Conservation (phyloP, 306 rosid species). For the Lathyrus sativus region DNA sequence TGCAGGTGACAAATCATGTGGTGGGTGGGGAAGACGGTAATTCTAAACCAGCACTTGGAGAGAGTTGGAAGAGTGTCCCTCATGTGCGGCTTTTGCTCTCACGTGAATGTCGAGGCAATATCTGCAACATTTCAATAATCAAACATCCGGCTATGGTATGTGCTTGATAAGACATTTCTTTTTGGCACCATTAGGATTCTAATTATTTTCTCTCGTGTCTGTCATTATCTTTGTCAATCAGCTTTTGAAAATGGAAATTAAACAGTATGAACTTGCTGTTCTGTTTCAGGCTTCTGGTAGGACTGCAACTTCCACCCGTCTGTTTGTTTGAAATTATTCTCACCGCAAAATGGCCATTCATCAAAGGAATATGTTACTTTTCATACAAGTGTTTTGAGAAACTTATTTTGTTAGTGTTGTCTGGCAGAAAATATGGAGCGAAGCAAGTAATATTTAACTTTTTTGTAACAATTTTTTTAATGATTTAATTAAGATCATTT, state of each 20-base stretch:
- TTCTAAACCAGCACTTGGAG: constrained; percentile 91
- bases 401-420: not conserved
- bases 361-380: not conserved
- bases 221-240: not conserved
- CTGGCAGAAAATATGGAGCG: not conserved
- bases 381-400: not conserved
- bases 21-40: constrained; percentile 83
- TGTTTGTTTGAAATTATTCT: constrained; percentile 20
- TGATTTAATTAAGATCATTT: not conserved
- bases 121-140: constrained; percentile 51
- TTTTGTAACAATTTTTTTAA: no score
- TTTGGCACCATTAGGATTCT: not conserved
- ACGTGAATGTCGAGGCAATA: constrained; percentile 53
- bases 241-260: not conserved
- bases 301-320: constrained; percentile 42
- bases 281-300: constrained; percentile 65
- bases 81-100: constrained; percentile 73
- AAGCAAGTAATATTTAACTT: not conserved
- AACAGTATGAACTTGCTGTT: constrained; percentile 21
- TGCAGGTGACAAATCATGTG: constrained; percentile 88
- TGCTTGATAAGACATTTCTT: constrained; percentile 12
- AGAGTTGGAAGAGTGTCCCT: constrained; percentile 91
- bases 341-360: not conserved
- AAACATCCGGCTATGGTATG: constrained; percentile 80
- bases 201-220: not conserved